Evolutionary conservation across 495 filamentous ascomycete species (phyloP).

Genomic region (Trichocladium uniseriatum): DNA sequence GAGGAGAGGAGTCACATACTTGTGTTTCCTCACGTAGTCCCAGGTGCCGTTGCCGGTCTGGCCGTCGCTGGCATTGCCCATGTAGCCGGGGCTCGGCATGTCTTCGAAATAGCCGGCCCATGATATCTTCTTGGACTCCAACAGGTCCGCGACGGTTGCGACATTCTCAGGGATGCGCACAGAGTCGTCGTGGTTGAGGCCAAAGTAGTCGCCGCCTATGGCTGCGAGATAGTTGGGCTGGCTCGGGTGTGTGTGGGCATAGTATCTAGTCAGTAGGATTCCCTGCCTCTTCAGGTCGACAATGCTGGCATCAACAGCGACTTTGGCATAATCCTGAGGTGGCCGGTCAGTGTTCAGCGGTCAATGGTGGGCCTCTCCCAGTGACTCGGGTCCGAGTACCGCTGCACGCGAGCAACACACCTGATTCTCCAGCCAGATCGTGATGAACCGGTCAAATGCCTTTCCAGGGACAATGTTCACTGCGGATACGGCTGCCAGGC

Average conservation of each 20-base stretch:
- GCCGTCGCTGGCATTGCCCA: constrained; percentile 46
- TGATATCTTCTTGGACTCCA: constrained; percentile 51
- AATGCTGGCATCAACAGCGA: constrained; percentile 41
- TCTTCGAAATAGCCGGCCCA: constrained; percentile 64
- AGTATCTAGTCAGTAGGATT: constrained; percentile 54
- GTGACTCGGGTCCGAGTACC: background rate
- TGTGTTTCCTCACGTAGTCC: constrained; percentile 66
- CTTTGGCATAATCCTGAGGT: constrained; percentile 49
- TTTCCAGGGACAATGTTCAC: constrained; percentile 39
- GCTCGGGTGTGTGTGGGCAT: constrained; percentile 48
- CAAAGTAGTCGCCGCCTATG: constrained; percentile 58
- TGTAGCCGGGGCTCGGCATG: constrained; percentile 56
- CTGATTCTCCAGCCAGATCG: constrained; percentile 65
- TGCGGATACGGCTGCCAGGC: background rate
- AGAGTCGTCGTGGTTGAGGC: constrained; percentile 55
- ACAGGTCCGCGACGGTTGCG: constrained; percentile 57
- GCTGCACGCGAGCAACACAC: constrained; percentile 13
- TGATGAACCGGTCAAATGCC: constrained; percentile 56
- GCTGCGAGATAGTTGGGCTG: constrained; percentile 44
- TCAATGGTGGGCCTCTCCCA: background rate
- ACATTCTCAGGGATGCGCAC: constrained; percentile 53
- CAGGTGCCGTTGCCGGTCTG: constrained; percentile 39
- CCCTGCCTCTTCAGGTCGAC: constrained; percentile 49
- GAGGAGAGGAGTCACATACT: constrained; percentile 25
- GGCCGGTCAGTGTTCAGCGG: background rate